These are phyloP conservation scores for Monilinia fructicola DNA, from an alignment of 2,329 filamentous ascomycete species.

Conservation along the genomic window DNA sequence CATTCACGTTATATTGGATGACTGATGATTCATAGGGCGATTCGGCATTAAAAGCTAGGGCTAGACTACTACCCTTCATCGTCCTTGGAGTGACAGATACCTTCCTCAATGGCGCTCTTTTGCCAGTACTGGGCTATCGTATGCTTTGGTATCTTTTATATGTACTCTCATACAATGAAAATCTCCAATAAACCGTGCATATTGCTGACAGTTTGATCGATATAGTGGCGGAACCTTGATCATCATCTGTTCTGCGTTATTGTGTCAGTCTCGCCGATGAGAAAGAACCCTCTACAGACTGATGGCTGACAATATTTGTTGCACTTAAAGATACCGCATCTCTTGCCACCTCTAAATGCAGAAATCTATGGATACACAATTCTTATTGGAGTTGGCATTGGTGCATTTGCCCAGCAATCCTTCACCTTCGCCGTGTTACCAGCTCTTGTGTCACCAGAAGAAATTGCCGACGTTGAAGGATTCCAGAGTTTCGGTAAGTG, in stretches of 20 bases:
- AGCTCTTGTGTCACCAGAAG: background rate
- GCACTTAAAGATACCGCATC: background rate
- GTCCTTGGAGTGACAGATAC: too few relatives aligned
- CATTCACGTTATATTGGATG: too few relatives aligned
- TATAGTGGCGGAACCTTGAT: background rate
- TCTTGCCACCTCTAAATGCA: background rate
- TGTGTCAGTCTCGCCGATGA: background rate
- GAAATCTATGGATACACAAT: slow-evolving; percentile 1
- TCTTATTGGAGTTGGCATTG: background rate
- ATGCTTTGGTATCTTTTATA: too few relatives aligned
- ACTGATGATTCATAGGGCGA: too few relatives aligned
- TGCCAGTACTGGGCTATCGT: too few relatives aligned
- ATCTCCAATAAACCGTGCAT: background rate
- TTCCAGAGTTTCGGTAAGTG: slow-evolving; percentile 3
- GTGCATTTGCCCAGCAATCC: background rate
- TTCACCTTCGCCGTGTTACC: slow-evolving; percentile 1
- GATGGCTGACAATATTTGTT: background rate
- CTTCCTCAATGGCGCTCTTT: too few relatives aligned
- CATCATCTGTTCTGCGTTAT: slow-evolving; percentile 1
- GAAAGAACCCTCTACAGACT: background rate
- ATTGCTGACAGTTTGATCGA: background rate
- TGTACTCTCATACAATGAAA: background rate
- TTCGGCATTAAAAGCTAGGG: too few relatives aligned
- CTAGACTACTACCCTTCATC: too few relatives aligned
- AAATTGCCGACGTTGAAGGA: slow-evolving; percentile 1